Base-by-base conservation (phyloP, 306 rosid genomes). In the Glycine tomentella region DNA sequence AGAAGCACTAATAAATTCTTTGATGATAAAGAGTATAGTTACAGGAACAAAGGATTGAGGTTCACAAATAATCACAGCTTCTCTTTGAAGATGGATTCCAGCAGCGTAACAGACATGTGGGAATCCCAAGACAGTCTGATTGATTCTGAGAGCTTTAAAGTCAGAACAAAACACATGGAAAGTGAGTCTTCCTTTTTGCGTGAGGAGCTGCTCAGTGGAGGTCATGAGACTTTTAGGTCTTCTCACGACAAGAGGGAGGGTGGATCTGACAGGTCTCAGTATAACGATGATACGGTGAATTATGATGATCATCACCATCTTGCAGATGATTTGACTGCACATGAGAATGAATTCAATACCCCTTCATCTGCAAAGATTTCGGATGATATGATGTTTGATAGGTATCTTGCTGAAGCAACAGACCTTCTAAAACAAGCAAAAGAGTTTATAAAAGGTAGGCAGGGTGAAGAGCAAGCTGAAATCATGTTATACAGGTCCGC, bases 381-480 rank as follows among this genome's bases (percentile, higher is more conserved):
- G 12, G 94, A 95, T 75, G 99, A 95, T 86, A 70, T 85, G 17
- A 31, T 89, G 81, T 93, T 95, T 82, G 97, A 89, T 76, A 87
- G 86, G 82, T 89, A 86, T 87, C 89, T 93, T 55, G 86, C 82
- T 59, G 97, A 93, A 87, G 97, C 99, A 50, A 89, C 87, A 9
- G 88, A 81, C 71, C 94, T 95, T 78, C 82, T 90, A 38, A 89
- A 87, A 62, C 89, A 90, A 86, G 94, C 98, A 46, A 95, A 89
- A 83, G 93, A 85, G 63, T 89, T 85, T 69, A 66, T 95, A 75
- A 88, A 87, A 85, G 84, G 78, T 55, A 79, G 83, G 68, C 62
- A 76, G 36, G 91, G 88, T 61, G 90, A 84, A 66, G 93, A 91
- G 49, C 90, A 75, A 38, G 94, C 94, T 50, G 99, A 95, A 84